Base-by-base conservation (phyloP, 1,139 yeast species). In the Magnusiomyces sp. region DNA sequence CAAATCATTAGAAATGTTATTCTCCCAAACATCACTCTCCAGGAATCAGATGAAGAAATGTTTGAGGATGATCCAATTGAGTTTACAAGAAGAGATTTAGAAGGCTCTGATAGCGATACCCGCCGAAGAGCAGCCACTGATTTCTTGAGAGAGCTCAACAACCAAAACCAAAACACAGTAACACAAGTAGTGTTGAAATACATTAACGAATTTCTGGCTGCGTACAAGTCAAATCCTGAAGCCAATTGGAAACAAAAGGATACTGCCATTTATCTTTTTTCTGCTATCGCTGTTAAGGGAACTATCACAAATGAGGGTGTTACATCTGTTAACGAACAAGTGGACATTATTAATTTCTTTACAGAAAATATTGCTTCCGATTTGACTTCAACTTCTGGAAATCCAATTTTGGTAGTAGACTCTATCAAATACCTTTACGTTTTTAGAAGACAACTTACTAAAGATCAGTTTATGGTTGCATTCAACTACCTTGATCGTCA, bases 41-140 rank as follows among this genome's bases (percentile, higher is more conserved):
- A 83, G 62, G 90, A 84, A 52, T 75, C 83, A 5, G 99, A 94
- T 63, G 89, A 88, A 61, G 98, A 94, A 65, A 67, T 82, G 56
- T 92, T 94, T 67, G 98, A 92, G 68, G 98, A 94, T 67, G 98
- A 94, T 62, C 98, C 98, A 40, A 83, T 92, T 49, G 94, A 87
- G 60, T 94, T 75, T 63, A 92, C 89, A 17, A 77, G 97, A 61
- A 77, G 95, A 53, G 98, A 94, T 66, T 72, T 94, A 50, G 98
- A 92, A 69, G 98, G 97, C 2, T 34, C 95, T 0, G 97, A 92
- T 62, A 79, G 84, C 37, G 97, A 90, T 61, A 84, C 97, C 1
- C 79, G 98, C 67, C 77, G 97, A 67, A 80, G 95, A 59, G 81
- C 96, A 0, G 83, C 97, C 14, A 86, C 95, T 0, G 97, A 89